Evolutionary conservation across 345 rosid species (phyloP).

Genomic region (Balakata baccata): DNA sequence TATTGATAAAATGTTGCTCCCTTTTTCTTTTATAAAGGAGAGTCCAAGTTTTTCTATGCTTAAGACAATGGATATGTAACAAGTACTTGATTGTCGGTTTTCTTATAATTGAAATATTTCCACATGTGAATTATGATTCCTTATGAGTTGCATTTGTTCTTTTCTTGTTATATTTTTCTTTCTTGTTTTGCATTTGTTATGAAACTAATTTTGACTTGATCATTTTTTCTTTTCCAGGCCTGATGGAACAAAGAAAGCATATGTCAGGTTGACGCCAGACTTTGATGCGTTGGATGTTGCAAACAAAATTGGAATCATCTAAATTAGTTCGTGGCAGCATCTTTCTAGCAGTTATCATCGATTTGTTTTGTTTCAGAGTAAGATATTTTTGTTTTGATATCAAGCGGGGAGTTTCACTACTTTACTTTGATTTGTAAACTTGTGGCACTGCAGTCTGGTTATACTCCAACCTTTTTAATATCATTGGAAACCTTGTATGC

Average conservation of each 20-base stretch:
- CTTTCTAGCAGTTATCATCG: background rate
- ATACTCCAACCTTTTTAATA: background rate
- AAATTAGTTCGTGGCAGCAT: constrained; percentile 15
- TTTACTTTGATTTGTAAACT: constrained; percentile 7
- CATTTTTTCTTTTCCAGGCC: constrained; percentile 49
- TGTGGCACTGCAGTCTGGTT: constrained; percentile 10
- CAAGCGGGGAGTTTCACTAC: background rate
- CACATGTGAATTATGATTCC: background rate
- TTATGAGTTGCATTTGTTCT: too few relatives aligned
- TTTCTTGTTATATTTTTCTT: background rate
- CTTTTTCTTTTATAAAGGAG: too few relatives aligned
- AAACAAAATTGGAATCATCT: constrained; percentile 92
- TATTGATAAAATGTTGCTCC: background rate
- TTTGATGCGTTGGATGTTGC: constrained; percentile 94
- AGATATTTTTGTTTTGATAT: constrained; percentile 12
- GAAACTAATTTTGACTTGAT: background rate
- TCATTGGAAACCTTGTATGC: background rate
- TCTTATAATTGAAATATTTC: background rate
- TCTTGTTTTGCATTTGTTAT: too few relatives aligned
- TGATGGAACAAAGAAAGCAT: constrained; percentile 93
- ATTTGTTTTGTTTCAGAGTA: constrained; percentile 3
- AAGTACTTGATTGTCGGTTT: background rate
- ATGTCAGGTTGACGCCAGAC: constrained; percentile 88
- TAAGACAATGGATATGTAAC: too few relatives aligned
- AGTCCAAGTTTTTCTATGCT: too few relatives aligned